Base-by-base conservation (phyloP, 2,329 filamentous ascomycete genomes). In the Talaromyces sp. region DNA sequence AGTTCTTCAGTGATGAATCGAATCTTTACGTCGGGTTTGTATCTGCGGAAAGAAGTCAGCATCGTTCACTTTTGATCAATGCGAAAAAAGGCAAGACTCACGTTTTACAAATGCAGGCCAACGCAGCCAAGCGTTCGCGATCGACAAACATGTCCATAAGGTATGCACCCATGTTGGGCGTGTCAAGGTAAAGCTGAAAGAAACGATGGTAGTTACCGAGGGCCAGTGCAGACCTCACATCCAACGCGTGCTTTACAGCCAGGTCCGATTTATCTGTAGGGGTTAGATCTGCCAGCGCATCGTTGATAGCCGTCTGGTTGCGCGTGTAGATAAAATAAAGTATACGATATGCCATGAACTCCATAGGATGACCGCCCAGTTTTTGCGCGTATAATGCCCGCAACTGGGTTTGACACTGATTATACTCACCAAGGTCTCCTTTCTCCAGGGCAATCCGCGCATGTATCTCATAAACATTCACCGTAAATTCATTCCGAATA, bases 371-470 rank as follows among this genome's bases (percentile, higher is more conserved):
- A 73, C 94, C 95, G 75, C 92, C 92, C 77, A 97, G 83, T 71
- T 91, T 90, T 82, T 92, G 87, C 78, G 87, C 87, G 81, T 99
- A 98, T 74, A 99, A 84, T 70, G 90, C 92, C 79, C 92, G 92
- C 76, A 99, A 85, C 83, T 99, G 95, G 74, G 95, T 98, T 84
- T 99, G 95, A 81, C 95, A 99, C 86, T 99, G 95, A 84, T 99
- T 99, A 95, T 99, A 99, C 95, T 99, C 95, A 99, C 95, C 94
- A 84, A 98, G 87, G 84, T 99, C 95, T 81, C 91, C 93, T 86
- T 96, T 97, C 81, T 99, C 94, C 80, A 99, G 85, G 71, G 95
- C 95, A 81, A 99, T 98, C 67, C 95, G 90, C 69, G 94, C 95
- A 81, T 99, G 95, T 68, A 94, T 96, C 82, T 99, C 95, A 80